Evolutionary conservation across 106 monocot genomes (phyloP).

Genomic region (Hemerocallis citrina): DNA sequence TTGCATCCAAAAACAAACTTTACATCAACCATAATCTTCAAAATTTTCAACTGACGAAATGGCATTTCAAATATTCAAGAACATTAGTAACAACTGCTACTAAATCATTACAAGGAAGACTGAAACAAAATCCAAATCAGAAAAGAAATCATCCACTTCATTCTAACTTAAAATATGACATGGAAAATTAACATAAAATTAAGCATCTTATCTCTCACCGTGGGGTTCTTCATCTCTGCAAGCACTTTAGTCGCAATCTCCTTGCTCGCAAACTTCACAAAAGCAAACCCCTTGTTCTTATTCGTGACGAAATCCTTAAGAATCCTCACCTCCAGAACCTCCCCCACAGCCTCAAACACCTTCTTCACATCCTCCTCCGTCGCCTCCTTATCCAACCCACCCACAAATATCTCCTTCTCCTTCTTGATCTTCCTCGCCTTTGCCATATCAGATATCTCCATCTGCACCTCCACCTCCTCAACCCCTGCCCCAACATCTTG

Average conservation of each 20-base stretch:
- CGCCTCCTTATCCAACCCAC: conserved; percentile 61
- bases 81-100: too few relatives aligned
- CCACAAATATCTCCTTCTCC: conserved; percentile 62
- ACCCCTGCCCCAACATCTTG: conserved; percentile 13
- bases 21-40: too few relatives aligned
- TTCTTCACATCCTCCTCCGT: conserved; percentile 53
- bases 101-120: too few relatives aligned
- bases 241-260: conserved; percentile 35
- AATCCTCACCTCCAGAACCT: conserved; percentile 51
- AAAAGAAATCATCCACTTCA: too few relatives aligned
- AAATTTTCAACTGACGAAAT: too few relatives aligned
- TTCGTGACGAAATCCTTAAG: conserved; percentile 53
- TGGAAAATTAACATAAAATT: too few relatives aligned
- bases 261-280: conserved; percentile 59
- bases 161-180: too few relatives aligned
- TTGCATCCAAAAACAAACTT: too few relatives aligned
- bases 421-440: conserved; percentile 56
- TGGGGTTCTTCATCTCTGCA: conserved; percentile 42
- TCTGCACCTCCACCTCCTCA: conserved; percentile 36
- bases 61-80: too few relatives aligned
- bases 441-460: conserved; percentile 59
- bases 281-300: conserved; percentile 76
- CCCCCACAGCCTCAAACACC: conserved; percentile 49
- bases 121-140: too few relatives aligned
- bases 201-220: conserved; percentile 20